Percentiles rank a stretch among this genome's conserved stretches.
These are phyloP conservation scores for Vitellaria paradoxa DNA, from an alignment of 179 eudicot genomes.

Conservation along the genomic window DNA sequence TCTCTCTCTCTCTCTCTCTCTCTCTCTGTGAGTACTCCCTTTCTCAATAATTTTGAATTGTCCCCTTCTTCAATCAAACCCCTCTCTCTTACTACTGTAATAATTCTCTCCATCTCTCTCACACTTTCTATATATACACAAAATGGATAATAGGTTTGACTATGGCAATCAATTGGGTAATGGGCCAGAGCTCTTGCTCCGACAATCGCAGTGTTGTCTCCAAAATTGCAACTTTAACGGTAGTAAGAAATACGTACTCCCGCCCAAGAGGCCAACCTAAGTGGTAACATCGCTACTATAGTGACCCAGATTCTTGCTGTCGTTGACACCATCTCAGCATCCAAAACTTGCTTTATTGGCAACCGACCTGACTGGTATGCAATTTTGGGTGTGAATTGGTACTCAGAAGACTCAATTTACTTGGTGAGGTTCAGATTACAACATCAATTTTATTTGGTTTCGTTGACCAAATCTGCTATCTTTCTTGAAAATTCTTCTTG, in stretches of 20 bases:
- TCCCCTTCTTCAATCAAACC: neutral
- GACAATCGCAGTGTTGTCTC: constrained; percentile 14
- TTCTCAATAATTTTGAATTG: too few relatives aligned
- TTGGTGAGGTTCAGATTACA: too few relatives aligned
- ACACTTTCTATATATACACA: neutral
- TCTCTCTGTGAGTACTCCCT: too few relatives aligned
- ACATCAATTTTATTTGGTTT: too few relatives aligned
- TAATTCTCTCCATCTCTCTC: too few relatives aligned
- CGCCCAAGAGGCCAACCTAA: constrained; percentile 23
- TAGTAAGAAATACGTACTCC: constrained; percentile 36
- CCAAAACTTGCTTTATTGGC: neutral
- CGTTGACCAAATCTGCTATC: too few relatives aligned
- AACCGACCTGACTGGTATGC: constrained; percentile 38
- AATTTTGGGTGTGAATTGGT: constrained; percentile 33
- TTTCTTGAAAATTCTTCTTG: too few relatives aligned
- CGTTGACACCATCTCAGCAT: constrained; percentile 28
- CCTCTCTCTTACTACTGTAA: neutral
- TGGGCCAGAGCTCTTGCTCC: neutral
- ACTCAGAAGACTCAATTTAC: constrained; percentile 23
- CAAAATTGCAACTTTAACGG: constrained; percentile 33
- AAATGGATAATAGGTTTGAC: constrained; percentile 6
- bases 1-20: too few relatives aligned
- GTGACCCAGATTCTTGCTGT: constrained; percentile 31
- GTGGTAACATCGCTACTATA: constrained; percentile 29
- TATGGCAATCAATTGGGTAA: neutral